phyloP scores from a whole-genome alignment of 2,329 filamentous ascomycete species.

The Nothophoma quercina region DNA sequence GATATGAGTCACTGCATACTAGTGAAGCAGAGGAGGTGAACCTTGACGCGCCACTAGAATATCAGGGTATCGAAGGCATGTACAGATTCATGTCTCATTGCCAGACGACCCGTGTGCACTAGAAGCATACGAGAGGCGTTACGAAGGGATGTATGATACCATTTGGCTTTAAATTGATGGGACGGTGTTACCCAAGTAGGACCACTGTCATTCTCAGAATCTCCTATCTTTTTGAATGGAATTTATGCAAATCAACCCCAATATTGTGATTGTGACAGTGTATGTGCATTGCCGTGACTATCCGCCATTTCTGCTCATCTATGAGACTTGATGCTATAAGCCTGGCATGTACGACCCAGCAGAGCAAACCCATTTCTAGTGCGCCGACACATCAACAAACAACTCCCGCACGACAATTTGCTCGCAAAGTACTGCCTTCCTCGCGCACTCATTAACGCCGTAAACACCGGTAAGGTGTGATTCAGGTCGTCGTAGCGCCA shows the following conservation, averaged over 20 bases:
- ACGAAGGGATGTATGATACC: constrained; percentile 27
- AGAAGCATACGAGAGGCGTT: constrained; percentile 11
- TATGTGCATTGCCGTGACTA: neutral
- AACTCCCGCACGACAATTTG: too few species aligned
- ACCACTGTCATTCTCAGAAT: constrained; percentile 20
- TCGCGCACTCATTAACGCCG: neutral
- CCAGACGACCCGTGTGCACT: constrained; percentile 53
- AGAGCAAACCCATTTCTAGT: too few species aligned
- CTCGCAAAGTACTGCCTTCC: too few species aligned
- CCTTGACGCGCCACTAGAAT: constrained; percentile 59
- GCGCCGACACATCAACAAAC: too few species aligned
- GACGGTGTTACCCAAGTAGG: constrained; percentile 19
- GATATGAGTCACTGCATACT: constrained; percentile 65
- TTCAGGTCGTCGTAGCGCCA: neutral
- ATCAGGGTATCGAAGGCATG: constrained; percentile 71
- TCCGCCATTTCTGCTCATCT: neutral
- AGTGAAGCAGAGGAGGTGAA: constrained; percentile 57
- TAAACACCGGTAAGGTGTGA: neutral
- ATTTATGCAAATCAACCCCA: neutral
- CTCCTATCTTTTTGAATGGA: constrained; percentile 28
- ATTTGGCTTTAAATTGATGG: constrained; percentile 39
- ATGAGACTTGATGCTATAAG: too few species aligned
- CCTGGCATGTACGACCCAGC: too few species aligned
- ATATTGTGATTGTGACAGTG: neutral
- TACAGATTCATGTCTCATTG: constrained; percentile 71